Conservation (phyloP, 108 stramenopile species). For the Cyclotella distinguenda region DNA sequence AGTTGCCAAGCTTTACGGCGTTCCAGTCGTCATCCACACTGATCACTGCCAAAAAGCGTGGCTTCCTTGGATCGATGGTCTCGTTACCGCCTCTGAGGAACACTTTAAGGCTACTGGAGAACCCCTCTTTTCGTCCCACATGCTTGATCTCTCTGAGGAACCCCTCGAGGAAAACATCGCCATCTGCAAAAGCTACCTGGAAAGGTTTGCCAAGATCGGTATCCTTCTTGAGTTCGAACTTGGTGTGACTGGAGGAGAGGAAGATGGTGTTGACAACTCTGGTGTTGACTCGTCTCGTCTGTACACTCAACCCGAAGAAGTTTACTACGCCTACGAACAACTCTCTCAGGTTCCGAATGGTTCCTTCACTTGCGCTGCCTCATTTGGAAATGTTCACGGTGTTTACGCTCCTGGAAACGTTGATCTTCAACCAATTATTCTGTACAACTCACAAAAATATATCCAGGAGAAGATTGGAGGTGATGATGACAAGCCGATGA, state of each 20-base stretch:
- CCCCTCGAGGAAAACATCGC: slow-evolving; percentile 95
- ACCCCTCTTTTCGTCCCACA: slow-evolving; percentile 95
- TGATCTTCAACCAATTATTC: slow-evolving; percentile 90
- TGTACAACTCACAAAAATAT: slow-evolving; percentile 89
- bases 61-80: slow-evolving; percentile 97
- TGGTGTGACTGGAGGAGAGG: slow-evolving; percentile 96
- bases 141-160: slow-evolving; percentile 97
- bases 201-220: slow-evolving; percentile 83
- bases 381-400: slow-evolving; percentile 96
- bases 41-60: slow-evolving; percentile 95
- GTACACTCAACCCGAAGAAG: slow-evolving; percentile 97
- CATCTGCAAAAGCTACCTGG: slow-evolving; percentile 94
- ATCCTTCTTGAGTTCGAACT: slow-evolving; percentile 97
- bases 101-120: slow-evolving; percentile 83
- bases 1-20: slow-evolving; percentile 92
- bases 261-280: slow-evolving; percentile 95
- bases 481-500: slow-evolving; percentile 89
- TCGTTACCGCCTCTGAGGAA: slow-evolving; percentile 87
- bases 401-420: slow-evolving; percentile 97
- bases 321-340: slow-evolving; percentile 86
- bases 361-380: slow-evolving; percentile 88
- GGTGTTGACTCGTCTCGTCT: slow-evolving; percentile 89
- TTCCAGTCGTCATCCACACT: slow-evolving; percentile 94
- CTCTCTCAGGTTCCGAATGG: slow-evolving; percentile 80
- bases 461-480: slow-evolving; percentile 90